phyloP scores from a whole-genome alignment of 805 yeast genomes.

The Lipomyces spencermartinsiae region DNA sequence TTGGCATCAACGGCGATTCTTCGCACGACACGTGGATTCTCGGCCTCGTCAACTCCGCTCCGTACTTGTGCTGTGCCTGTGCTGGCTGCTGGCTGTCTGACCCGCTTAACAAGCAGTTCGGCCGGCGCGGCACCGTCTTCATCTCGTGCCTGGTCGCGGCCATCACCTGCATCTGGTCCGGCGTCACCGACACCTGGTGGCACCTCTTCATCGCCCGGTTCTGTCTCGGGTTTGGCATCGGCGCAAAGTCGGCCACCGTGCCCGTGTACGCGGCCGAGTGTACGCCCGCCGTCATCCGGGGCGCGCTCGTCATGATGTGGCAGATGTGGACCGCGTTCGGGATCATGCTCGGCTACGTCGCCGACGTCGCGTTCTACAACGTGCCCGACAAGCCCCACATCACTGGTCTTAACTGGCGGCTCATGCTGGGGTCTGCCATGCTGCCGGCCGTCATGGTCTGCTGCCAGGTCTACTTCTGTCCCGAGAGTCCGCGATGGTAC shows the following conservation, averaged over 20 bases:
- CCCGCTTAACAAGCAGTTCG: conserved; percentile 56
- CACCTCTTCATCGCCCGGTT: conserved; percentile 66
- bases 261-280: conserved; percentile 72
- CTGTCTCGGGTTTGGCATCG: conserved; percentile 68
- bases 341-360: conserved; percentile 68
- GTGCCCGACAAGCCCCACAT: conserved; percentile 43
- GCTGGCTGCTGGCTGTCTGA: conserved; percentile 65
- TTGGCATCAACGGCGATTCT: conserved; percentile 53
- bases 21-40: conserved; percentile 49
- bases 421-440: conserved; percentile 69
- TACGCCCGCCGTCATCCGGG: conserved; percentile 63
- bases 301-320: conserved; percentile 73
- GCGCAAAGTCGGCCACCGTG: conserved; percentile 69
- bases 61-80: conserved; percentile 64
- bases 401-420: conserved; percentile 56
- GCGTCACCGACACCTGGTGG: conserved; percentile 64
- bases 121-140: conserved; percentile 67
- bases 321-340: conserved; percentile 80
- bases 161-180: conserved; percentile 68
- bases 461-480: conserved; percentile 60
- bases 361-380: conserved; percentile 63
- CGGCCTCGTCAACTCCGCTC: conserved; percentile 70
- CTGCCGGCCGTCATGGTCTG: conserved; percentile 64
- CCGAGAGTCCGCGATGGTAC: conserved; percentile 76
- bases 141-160: conserved; percentile 63